phyloP scores from a whole-genome alignment of 768 basidiomycete species.

The Podaxis sp. region DNA sequence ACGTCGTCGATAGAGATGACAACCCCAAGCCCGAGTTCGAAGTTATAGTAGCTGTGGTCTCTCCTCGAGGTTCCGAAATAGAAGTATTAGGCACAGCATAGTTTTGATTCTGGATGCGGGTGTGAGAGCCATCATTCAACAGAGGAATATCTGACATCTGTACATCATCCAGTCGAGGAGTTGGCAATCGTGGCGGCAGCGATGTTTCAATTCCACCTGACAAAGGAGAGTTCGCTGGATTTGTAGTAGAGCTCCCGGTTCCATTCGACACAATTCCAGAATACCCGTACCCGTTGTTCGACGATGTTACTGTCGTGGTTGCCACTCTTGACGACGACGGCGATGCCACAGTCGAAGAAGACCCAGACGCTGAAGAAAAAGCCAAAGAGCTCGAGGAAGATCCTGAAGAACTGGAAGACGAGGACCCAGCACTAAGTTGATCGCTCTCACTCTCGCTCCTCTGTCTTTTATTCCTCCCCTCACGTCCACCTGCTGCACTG shows the following conservation, averaged over 20 bases:
- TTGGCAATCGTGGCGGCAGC: conserved; percentile 7
- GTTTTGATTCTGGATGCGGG: too few species aligned
- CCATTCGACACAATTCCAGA: too few species aligned
- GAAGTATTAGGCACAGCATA: background rate
- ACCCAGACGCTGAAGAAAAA: background rate
- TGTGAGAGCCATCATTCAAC: background rate
- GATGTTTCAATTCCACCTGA: background rate
- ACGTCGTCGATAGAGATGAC: background rate
- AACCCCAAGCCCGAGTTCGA: background rate
- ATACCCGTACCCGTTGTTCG: too few species aligned
- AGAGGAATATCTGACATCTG: conserved; percentile 12
- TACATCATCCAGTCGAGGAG: conserved; percentile 8
- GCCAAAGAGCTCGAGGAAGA: background rate
- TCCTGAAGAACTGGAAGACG: background rate
- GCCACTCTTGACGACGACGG: background rate
- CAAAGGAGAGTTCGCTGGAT: background rate
- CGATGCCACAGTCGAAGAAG: background rate
- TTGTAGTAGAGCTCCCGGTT: background rate
- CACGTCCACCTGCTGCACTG: background rate
- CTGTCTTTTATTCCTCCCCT: conserved; percentile 5
- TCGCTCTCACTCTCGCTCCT: background rate
- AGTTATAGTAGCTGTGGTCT: background rate
- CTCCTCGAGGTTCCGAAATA: background rate
- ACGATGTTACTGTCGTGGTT: background rate
- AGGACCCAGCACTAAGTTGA: background rate